These are phyloP conservation scores for Cucumis melo DNA, from an alignment of 306 rosid species.

Conservation along the genomic window DNA sequence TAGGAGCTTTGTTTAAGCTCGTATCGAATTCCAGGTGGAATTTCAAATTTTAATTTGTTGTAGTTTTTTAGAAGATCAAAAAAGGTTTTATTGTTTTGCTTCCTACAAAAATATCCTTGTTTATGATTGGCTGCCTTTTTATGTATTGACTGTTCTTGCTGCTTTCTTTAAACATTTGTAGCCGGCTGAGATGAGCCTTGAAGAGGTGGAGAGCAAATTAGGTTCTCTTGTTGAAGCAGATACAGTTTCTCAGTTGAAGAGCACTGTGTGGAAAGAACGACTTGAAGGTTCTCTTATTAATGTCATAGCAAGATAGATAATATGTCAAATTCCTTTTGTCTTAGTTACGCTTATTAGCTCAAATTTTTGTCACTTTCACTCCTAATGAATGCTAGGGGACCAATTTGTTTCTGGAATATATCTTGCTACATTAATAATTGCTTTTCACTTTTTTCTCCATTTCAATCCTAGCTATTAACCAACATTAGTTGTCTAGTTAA, in stretches of 20 bases:
- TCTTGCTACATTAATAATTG: background rate
- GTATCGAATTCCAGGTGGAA: background rate
- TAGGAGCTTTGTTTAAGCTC: background rate
- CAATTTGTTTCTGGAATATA: background rate
- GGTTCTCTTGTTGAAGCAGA: slow-evolving; percentile 74
- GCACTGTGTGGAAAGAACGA: slow-evolving; percentile 91
- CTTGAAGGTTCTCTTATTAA: slow-evolving; percentile 53
- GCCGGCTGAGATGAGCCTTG: slow-evolving; percentile 96
- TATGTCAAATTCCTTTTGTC: background rate
- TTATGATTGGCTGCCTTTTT: background rate
- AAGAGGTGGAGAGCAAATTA: slow-evolving; percentile 85
- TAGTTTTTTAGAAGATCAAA: background rate
- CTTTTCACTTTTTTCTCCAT: background rate
- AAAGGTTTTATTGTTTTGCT: background rate
- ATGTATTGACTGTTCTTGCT: background rate
- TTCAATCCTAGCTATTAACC: background rate
- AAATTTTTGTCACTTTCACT: background rate
- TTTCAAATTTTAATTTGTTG: background rate
- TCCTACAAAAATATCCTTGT: background rate
- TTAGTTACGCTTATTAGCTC: background rate
- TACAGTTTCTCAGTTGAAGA: slow-evolving; percentile 65
- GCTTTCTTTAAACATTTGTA: slow-evolving; percentile 18
- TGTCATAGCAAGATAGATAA: too few relatives aligned
- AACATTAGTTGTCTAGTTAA: background rate
- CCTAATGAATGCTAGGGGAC: background rate